Evolutionary conservation across 2,329 filamentous ascomycete genomes (phyloP).

Genomic region (Neopestalotiopsis sp.): DNA sequence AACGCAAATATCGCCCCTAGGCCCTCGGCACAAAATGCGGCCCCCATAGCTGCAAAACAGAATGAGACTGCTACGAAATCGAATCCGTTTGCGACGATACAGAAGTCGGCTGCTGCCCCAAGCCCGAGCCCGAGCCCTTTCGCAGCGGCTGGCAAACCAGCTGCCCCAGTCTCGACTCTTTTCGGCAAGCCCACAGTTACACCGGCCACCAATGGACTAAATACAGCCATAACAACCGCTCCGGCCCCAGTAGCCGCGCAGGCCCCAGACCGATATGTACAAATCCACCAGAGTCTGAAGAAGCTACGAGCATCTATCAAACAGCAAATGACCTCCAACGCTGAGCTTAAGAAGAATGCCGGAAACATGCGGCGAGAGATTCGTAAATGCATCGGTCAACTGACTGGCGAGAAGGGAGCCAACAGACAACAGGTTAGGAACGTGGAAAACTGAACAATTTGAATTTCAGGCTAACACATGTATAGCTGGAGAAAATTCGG

Average conservation of each 20-base stretch:
- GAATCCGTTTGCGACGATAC: conserved; percentile 5
- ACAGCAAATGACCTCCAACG: conserved; percentile 60
- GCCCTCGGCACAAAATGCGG: background rate
- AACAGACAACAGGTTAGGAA: conserved; percentile 62
- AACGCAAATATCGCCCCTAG: background rate
- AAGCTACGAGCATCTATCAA: conserved; percentile 53
- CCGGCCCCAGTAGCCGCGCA: conserved; percentile 18
- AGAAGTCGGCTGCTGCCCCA: background rate
- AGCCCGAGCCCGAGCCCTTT: background rate
- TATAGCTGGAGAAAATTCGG: conserved; percentile 54
- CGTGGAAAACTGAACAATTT: conserved; percentile 12
- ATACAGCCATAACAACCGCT: conserved; percentile 18
- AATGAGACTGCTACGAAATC: background rate
- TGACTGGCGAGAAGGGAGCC: conserved; percentile 68
- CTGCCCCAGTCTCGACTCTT: conserved; percentile 14
- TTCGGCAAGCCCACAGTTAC: conserved; percentile 14
- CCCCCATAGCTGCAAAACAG: background rate
- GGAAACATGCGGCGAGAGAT: conserved; percentile 77
- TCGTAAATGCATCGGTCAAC: conserved; percentile 74
- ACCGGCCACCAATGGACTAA: conserved; percentile 26
- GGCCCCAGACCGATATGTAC: conserved; percentile 49
- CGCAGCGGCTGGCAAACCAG: conserved; percentile 19
- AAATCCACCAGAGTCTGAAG: conserved; percentile 74
- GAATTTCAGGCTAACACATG: background rate
- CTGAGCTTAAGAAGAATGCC: conserved; percentile 66